Evolutionary conservation across 441 rosid genomes (phyloP), one percentile per base, ranked within the genome.

Genomic region (Gossypium trilobum): DNA sequence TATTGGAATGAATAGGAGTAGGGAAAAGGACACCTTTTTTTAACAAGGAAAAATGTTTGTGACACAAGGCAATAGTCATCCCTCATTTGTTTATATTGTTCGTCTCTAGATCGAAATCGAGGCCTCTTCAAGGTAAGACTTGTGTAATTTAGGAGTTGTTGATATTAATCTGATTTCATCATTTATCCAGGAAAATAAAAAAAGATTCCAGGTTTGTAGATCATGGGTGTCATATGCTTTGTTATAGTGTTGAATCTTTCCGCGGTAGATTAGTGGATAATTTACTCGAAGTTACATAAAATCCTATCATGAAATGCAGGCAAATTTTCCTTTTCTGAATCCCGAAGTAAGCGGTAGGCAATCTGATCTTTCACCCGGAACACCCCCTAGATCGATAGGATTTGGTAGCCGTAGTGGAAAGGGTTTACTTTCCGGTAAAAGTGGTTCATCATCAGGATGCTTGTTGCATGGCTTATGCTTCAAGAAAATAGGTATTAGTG

Each of bases 391-490:
- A 72, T 73, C 87, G 23, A n/a, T 67, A 66, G 87, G 87, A 72
- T 87, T 90, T 66, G 83, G 78, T 64, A 75, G 78, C 60, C 72
- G 86, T 33, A 82, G 60, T 72, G 83, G 88, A 63, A 87, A 85
- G 81, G 84, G 85, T 74, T 80, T 82, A 67, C 77, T 87, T 87
- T 90, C 91, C 44, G 74, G 72, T 66, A 88, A 85, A 85, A 83
- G 86, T 70, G 79, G 81, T 75, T 77, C 79, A 56, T 83, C 95
- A 48, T 74, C 90, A 0, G 85, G 89, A 81, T 87, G 95, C 55
- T 79, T 94, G 78, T 82, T 90, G 68, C 78, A 86, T 69, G 87
- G 80, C 60, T 78, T 89, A 50, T 90, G 97, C 85, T 88, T 90
- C 78, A 89, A 88, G 84, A 92, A 84, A 79, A 89, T 84, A 79